Evolutionary conservation across 805 yeast genomes (phyloP), one percentile per base, ranked within the genome.

Genomic region (Sungouiozyma ichnusensis): DNA sequence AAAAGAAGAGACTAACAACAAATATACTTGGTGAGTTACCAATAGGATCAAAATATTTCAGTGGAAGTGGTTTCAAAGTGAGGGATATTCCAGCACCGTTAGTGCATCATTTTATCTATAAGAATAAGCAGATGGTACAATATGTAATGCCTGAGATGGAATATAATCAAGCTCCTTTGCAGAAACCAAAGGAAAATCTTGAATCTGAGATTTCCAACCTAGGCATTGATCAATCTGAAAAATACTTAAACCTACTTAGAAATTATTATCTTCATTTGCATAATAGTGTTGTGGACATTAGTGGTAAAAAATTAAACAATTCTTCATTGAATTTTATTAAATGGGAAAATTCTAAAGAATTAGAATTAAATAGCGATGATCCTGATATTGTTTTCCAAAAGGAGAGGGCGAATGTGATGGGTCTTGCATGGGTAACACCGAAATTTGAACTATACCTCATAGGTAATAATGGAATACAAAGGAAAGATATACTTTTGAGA

Each of bases 41-140:
- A n/a, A 7, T 11, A 24, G 11, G 11, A 24, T 24, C 29, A 7
- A 11, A 6, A 24, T 24, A 24, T 20, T 37, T 34, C 20, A 16
- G 24, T 24, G 29, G 29, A 11, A 16, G 13, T 35, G 39, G 46
- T 2, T 61, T 72, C 20, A 65, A 68, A 41, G 68, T 76, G 4
- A 64, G 69, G 16, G 79, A 72, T 38, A 66, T 77, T 17, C 76
- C 76, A 1, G 81, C 79, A 0, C 76, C 76, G 3, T 48, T 64
- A 43, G 71, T 90, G 9, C 73, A 77, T 46, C 96, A 87, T 63
- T 92, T 88, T 55, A 72, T 87, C 18, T 88, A 77, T 67, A 87
- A 85, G 60, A 75, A 85, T 29, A 79, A 75, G 45, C 65, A 64
- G 17, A 73, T 74, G 43, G 77, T 85, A 15, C 97, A 59, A 41